Conservation (phyloP, 2,329 filamentous ascomycete species). For the Aspergillus japonicus region DNA sequence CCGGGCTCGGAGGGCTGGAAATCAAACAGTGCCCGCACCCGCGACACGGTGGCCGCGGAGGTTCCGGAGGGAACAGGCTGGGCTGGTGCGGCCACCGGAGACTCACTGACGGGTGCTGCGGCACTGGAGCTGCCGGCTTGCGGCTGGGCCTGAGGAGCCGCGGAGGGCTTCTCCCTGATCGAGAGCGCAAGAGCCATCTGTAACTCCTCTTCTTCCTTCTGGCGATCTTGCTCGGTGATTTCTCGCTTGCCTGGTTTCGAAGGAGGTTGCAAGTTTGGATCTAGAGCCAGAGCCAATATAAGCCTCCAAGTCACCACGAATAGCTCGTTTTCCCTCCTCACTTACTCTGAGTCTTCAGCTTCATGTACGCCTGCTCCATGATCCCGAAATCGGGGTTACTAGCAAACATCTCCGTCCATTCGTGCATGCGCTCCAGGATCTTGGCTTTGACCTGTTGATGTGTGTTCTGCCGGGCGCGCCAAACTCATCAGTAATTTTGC, state of each 20-base stretch:
- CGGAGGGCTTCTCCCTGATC: constrained; percentile 73
- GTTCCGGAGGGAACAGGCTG: constrained; percentile 73
- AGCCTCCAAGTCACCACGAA: constrained; percentile 7
- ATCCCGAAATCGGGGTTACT: constrained; percentile 89
- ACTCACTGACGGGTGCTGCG: constrained; percentile 36
- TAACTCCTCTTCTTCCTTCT: constrained; percentile 94
- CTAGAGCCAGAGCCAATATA: constrained; percentile 49
- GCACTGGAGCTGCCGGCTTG: constrained; percentile 39
- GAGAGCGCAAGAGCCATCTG: constrained; percentile 94
- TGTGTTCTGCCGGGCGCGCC: constrained; percentile 61
- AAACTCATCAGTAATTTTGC: not conserved
- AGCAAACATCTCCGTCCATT: constrained; percentile 93
- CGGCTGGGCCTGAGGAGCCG: constrained; percentile 36
- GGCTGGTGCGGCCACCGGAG: constrained; percentile 44
- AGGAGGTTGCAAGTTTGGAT: constrained; percentile 86
- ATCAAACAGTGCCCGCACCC: constrained; percentile 89
- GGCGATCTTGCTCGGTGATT: constrained; percentile 83
- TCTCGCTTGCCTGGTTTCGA: constrained; percentile 91
- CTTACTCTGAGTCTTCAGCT: constrained; percentile 70
- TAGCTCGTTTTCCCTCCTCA: not conserved
- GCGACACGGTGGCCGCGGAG: constrained; percentile 91
- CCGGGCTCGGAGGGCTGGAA: constrained; percentile 92
- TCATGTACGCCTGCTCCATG: constrained; percentile 93
- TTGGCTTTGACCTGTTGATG: constrained; percentile 96
- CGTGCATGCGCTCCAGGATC: constrained; percentile 93